A percentile compares a stretch with the other conserved stretches of the same genome.
These are phyloP conservation scores for Podospora didyma DNA, from an alignment of 495 filamentous ascomycete genomes.

Conservation along the genomic window DNA sequence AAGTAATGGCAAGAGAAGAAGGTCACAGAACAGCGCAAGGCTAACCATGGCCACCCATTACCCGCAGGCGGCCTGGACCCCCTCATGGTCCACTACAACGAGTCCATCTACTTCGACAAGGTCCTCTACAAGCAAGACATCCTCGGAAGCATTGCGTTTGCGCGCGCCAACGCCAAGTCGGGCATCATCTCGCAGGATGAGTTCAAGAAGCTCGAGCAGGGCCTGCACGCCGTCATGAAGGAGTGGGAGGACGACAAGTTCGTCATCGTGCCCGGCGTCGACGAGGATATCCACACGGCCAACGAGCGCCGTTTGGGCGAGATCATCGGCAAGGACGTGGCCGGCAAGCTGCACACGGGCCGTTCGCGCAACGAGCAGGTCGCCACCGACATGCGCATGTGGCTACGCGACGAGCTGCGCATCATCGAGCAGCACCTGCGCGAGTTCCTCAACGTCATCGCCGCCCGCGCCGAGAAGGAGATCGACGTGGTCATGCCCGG, in stretches of 20 bases:
- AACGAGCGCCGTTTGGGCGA: conserved; percentile 90
- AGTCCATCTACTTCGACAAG: conserved; percentile 80
- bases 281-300: conserved; percentile 84
- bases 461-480: conserved; percentile 71
- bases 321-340: conserved; percentile 80
- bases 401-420: conserved; percentile 76
- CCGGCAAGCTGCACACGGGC: conserved; percentile 91
- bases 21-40: neutral
- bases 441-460: conserved; percentile 67
- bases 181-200: conserved; percentile 73
- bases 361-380: conserved; percentile 92
- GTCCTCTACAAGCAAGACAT: conserved; percentile 80
- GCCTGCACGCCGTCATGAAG: conserved; percentile 64
- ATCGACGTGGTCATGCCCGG: conserved; percentile 59
- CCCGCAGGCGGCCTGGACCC: conserved; percentile 73
- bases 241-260: conserved; percentile 70
- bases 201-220: conserved; percentile 70
- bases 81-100: conserved; percentile 86
- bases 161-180: conserved; percentile 73
- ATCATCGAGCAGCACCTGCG: conserved; percentile 65
- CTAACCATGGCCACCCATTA: neutral
- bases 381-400: conserved; percentile 88
- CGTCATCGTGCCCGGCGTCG: conserved; percentile 55
- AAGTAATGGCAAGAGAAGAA: neutral
- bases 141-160: conserved; percentile 77